phyloP scores from a whole-genome alignment of 208 protist genomes.

The Trichomonas vaginalis region DNA sequence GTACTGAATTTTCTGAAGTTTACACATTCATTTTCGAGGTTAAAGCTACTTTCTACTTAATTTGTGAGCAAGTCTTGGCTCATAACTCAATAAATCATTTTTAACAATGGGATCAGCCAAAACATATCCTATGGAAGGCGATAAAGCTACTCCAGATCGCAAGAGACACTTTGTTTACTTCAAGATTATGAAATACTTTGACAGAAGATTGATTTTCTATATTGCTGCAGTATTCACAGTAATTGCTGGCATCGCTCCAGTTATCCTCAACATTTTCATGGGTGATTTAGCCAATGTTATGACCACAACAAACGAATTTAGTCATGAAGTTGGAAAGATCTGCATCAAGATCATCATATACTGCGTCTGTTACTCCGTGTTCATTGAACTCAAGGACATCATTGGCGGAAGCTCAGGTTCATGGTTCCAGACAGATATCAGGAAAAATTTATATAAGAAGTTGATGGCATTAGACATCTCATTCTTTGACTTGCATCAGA shows the following conservation, averaged over 20 bases:
- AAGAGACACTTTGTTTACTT: background rate
- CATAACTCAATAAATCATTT: background rate
- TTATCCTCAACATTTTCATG: background rate
- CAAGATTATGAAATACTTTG: background rate
- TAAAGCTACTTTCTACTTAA: background rate
- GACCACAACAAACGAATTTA: background rate
- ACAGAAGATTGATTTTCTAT: background rate
- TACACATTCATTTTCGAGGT: background rate
- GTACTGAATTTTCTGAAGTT: background rate
- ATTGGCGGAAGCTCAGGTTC: background rate
- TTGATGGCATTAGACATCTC: background rate
- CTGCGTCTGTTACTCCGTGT: background rate
- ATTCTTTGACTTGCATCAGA: background rate
- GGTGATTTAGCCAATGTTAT: background rate
- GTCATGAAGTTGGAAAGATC: background rate
- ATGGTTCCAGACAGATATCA: background rate
- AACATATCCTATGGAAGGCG: background rate
- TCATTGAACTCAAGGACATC: background rate
- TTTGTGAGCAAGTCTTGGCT: background rate
- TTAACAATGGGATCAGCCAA: background rate
- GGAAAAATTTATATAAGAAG: background rate
- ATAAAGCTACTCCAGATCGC: background rate
- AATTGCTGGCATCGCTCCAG: background rate
- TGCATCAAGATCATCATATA: background rate
- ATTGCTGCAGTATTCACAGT: background rate